These are phyloP conservation scores for Pythium utonaiense DNA, from an alignment of 352 stramenopile species.

Conservation along the genomic window DNA sequence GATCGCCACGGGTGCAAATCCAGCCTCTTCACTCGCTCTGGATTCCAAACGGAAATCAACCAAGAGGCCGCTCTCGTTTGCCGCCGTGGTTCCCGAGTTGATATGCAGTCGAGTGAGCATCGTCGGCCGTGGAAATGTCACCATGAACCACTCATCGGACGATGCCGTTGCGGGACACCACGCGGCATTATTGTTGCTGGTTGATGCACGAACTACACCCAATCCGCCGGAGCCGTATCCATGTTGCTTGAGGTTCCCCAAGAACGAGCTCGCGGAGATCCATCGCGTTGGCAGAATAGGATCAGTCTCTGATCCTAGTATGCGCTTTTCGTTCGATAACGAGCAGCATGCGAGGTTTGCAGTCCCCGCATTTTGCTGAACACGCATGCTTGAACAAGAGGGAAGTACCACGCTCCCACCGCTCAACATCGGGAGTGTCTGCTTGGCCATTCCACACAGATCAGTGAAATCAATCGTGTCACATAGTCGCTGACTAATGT, in stretches of 20 bases:
- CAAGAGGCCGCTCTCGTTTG: conserved; percentile 8
- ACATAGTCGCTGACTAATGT: conserved; percentile 32
- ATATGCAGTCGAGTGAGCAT: conserved; percentile 35
- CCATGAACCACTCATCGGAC: conserved; percentile 38
- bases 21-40: neutral
- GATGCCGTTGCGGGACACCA: conserved; percentile 36
- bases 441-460: conserved; percentile 20
- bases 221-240: conserved; percentile 43
- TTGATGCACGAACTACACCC: conserved; percentile 21
- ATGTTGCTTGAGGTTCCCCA: conserved; percentile 32
- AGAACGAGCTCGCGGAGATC: conserved; percentile 29
- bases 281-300: conserved; percentile 11
- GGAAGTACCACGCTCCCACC: conserved; percentile 10
- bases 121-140: conserved; percentile 38
- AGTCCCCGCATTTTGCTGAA: conserved; percentile 24
- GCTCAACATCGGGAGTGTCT: conserved; percentile 6
- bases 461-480: conserved; percentile 37
- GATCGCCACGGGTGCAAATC: conserved; percentile 9
- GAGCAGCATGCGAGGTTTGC: conserved; percentile 41
- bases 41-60: conserved; percentile 17
- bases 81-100: conserved; percentile 22
- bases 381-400: neutral
- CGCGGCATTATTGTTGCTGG: conserved; percentile 12
- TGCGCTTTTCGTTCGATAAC: neutral
- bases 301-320: conserved; percentile 10